Evolutionary conservation across 345 rosid species (phyloP).

Genomic region (Salix brachista): DNA sequence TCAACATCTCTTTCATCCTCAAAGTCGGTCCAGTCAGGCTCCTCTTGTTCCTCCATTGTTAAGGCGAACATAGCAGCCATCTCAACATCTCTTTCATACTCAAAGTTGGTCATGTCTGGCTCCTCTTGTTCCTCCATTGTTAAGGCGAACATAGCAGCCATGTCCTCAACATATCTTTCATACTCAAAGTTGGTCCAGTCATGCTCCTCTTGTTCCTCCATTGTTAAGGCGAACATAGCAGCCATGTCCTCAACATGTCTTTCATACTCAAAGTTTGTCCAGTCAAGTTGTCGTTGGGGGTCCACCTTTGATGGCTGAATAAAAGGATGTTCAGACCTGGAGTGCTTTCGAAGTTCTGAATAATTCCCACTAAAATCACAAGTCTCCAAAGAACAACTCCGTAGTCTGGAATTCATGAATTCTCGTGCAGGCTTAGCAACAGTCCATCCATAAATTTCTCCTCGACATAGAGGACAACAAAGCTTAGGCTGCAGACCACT

Average conservation of each 20-base stretch:
- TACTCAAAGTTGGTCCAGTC: no score
- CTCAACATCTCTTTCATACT: neutral
- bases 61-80: neutral
- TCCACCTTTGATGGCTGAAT: conserved; percentile 77
- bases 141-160: neutral
- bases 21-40: neutral
- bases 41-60: neutral
- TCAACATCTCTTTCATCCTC: neutral
- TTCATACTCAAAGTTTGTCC: conserved; percentile 77
- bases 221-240: neutral
- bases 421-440: conserved; percentile 73
- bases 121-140: neutral
- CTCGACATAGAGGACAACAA: conserved; percentile 86
- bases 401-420: conserved; percentile 66
- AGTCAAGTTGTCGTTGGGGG: conserved; percentile 81
- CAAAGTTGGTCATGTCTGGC: no score
- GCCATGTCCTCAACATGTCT: conserved; percentile 79
- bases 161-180: neutral
- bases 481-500: conserved; percentile 37
- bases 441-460: conserved; percentile 57
- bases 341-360: conserved; percentile 80
- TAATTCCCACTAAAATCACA: conserved; percentile 73
- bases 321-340: conserved; percentile 75
- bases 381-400: conserved; percentile 79
- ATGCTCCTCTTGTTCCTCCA: neutral